A percentile compares a stretch with the other conserved stretches of the same genome.
Conservation (phyloP, 129 eudicot genomes). For the Flaveria brownii region DNA sequence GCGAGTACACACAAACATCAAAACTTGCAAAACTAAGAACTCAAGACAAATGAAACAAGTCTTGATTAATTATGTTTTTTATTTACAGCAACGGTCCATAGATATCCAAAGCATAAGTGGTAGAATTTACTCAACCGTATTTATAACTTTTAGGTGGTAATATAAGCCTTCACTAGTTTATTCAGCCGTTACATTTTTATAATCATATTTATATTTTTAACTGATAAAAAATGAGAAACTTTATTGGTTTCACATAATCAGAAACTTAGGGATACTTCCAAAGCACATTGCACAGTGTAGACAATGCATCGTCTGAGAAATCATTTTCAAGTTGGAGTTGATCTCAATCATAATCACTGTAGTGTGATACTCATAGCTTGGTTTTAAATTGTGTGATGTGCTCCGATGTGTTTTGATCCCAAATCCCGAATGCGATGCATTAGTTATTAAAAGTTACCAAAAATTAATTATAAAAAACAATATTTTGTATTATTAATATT, state of each 20-base stretch:
- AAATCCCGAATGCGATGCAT: no score
- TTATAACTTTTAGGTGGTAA: neutral
- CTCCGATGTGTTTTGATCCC: no score
- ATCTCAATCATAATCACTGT: neutral
- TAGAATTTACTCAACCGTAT: neutral
- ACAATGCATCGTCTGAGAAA: neutral
- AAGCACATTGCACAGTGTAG: neutral
- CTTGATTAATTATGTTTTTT: neutral
- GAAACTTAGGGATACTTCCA: neutral
- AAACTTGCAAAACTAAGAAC: neutral
- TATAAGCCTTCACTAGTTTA: neutral
- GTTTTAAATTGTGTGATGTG: no score
- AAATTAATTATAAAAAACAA: no score
- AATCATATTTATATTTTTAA: neutral
- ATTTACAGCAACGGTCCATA: neutral
- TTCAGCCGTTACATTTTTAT: neutral
- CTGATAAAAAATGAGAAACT: neutral
- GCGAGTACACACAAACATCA: conserved; percentile 9
- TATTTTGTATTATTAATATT: no score
- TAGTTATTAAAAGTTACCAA: no score
- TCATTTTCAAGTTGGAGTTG: neutral
- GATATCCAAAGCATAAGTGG: no score
- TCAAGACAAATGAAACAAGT: no score
- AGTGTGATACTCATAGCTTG: neutral
- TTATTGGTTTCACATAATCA: neutral